Base-by-base conservation (phyloP, 2,329 filamentous ascomycete species). In the Trichoderma hamatum region DNA sequence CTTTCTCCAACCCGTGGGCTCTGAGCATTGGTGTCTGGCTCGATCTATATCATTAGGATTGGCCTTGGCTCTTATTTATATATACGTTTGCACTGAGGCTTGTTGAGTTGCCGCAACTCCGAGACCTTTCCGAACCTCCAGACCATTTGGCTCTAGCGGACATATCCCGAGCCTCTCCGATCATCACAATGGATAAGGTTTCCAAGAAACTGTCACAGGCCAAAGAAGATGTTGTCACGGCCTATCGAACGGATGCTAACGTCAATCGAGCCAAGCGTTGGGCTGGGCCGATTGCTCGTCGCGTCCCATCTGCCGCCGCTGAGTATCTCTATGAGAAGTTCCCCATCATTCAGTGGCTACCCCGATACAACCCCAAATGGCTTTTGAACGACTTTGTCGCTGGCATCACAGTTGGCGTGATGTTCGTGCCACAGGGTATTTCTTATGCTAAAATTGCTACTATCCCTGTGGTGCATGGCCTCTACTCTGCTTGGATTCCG, bases 361-460 rank as follows among this genome's bases (percentile, higher is more conserved):
- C 89, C 13, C 82, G 81, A 56, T 91, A 91, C 76, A 83, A 87
- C 21, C 84, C 82, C 5, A 79, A 83, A 82, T 91, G 88, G 88
- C 74, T 90, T 1, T 69, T 88, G 21, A 87, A 87, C 73, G 88
- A 91, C 74, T 76, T 85, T 13, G 85, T 90, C 72, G 88, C 86
- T 13, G 89, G 89, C 21, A 80, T 87, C 72, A 90, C 86, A 14
- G 79, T 90, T 30, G 87, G 86, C 10, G 80, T 88, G 32, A 84
- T 88, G 81, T 79, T 89, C 54, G 88, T 90, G 67, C 87, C 87
- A 0, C 87, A 90, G 73, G 85, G 84, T 3, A 75, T 89, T n/a
- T 86, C 87, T 0, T 89, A 89, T 72, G 87, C 88, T 2, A 86
- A 88, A 72, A 86, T 90, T 69, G 88, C 88, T 5, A 86, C 82